These are phyloP conservation scores for Coemansia reversa DNA, from an alignment of 192 early-diverging fungal species.

Conservation along the genomic window DNA sequence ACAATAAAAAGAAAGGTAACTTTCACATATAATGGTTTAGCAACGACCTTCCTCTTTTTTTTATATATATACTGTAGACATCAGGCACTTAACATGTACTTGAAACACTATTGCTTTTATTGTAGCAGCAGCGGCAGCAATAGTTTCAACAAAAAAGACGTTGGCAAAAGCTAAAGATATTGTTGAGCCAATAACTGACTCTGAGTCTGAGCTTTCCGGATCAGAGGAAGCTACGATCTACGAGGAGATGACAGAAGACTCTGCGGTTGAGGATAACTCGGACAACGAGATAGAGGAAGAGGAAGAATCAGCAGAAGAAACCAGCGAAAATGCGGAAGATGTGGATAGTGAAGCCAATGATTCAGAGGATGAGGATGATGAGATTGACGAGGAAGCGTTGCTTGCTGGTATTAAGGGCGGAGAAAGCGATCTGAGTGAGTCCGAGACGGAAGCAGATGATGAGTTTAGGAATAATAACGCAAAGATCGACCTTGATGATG, in stretches of 20 bases:
- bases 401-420: constrained; percentile 42
- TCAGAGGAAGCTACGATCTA: constrained; percentile 47
- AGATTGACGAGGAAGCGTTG: constrained; percentile 42
- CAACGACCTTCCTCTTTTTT: neutral
- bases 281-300: constrained; percentile 17
- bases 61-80: neutral
- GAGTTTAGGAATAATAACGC: constrained; percentile 15
- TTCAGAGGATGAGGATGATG: constrained; percentile 21
- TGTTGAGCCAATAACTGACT: constrained; percentile 8
- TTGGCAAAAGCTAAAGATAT: constrained; percentile 8
- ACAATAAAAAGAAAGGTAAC: constrained; percentile 21
- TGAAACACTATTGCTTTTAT: neutral
- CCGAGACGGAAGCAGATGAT: constrained; percentile 21
- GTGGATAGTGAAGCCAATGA: constrained; percentile 17
- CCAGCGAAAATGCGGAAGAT: constrained; percentile 25
- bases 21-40: neutral
- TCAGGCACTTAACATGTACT: neutral
- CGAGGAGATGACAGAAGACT: constrained; percentile 44
- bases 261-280: constrained; percentile 31
- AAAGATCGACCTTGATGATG: constrained; percentile 27
- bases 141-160: neutral
- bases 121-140: neutral
- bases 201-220: constrained; percentile 17
- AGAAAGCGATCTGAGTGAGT: constrained; percentile 41
- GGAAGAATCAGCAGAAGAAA: constrained; percentile 4